Evolutionary conservation across 768 basidiomycete species (phyloP), one percentile per base, ranked within the genome.

Genomic region (Gyrodon lividus): DNA sequence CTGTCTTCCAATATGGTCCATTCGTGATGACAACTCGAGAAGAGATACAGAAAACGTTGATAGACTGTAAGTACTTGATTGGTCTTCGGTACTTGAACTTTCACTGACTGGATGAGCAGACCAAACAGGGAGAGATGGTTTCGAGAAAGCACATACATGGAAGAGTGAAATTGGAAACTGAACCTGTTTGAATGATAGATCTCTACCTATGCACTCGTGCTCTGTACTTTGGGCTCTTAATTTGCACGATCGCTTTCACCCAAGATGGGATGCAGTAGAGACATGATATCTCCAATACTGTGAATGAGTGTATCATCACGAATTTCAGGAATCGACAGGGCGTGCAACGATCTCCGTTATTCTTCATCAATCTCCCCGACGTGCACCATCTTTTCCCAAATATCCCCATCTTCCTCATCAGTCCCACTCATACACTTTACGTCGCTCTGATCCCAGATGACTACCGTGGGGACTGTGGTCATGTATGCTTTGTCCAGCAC

Each of bases 91-190:
- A 8, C 31, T 34, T 26, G 23, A 12, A 43, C n/a, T 12, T 22
- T 45, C 38, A 34, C 41, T 60, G 31, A 54, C 46, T 56, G 28
- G 54, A 41, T 49, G 30, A 52, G 22, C 48, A 91, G 87, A 91
- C 66, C 88, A 83, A 70, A 68, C 72, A 37, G 88, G 84, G 31
- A 70, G 61, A 58, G 97, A 98, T 63, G 96, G 96, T 4, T 98
- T 98, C 67, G 96, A 98, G 71, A 85, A 83, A 57, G 94, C 86
- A 6, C 85, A 83, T 56, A 84, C 75, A 14, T 98, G 95, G 96
- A 80, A 85, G 71, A 92, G 89, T 61, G 76, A 85, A 64, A 92
- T 94, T 59, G 92, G 80, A 4, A 56, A 67, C 31, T 60, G 50
- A 59, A 22, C 8, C 13, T 35, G 28, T 26, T 20, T 19, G 22